Conservation (phyloP, 2,329 filamentous ascomycete genomes). For the Westerdykella ornata region DNA sequence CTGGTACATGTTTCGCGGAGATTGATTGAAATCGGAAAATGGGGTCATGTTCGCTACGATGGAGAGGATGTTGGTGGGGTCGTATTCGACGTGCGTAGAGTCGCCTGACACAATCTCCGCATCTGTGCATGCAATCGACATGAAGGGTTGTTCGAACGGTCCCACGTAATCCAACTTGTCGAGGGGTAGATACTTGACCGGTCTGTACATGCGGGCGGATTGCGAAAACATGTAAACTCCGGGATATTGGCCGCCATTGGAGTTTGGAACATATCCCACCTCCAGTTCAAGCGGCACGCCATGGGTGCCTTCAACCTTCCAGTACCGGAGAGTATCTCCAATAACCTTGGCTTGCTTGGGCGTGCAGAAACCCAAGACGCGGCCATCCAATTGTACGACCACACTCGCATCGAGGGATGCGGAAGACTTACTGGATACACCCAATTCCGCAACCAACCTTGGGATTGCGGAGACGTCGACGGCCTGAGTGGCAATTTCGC, state of each 20-base stretch:
- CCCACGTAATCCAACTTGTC: slow-evolving; percentile 84
- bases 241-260: slow-evolving; percentile 88
- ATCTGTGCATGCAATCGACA: slow-evolving; percentile 92
- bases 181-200: slow-evolving; percentile 84
- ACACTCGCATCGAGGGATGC: slow-evolving; percentile 77
- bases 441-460: slow-evolving; percentile 67
- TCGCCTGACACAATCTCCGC: slow-evolving; percentile 80
- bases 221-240: slow-evolving; percentile 90
- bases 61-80: slow-evolving; percentile 93
- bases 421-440: slow-evolving; percentile 67
- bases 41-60: slow-evolving; percentile 98
- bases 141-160: slow-evolving; percentile 92
- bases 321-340: slow-evolving; percentile 80
- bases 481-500: slow-evolving; percentile 71
- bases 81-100: slow-evolving; percentile 88
- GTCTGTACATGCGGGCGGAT: slow-evolving; percentile 64
- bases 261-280: slow-evolving; percentile 83
- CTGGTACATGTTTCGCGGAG: slow-evolving; percentile 97
- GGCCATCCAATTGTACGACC: slow-evolving; percentile 82
- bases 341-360: slow-evolving; percentile 76
- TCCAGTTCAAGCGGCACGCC: slow-evolving; percentile 77
- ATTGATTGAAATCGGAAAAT: slow-evolving; percentile 98
- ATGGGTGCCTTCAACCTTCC: slow-evolving; percentile 87
- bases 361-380: slow-evolving; percentile 82
- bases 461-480: slow-evolving; percentile 71